Base-by-base conservation (phyloP, 768 basidiomycete genomes). In the Pluteus cervinus region DNA sequence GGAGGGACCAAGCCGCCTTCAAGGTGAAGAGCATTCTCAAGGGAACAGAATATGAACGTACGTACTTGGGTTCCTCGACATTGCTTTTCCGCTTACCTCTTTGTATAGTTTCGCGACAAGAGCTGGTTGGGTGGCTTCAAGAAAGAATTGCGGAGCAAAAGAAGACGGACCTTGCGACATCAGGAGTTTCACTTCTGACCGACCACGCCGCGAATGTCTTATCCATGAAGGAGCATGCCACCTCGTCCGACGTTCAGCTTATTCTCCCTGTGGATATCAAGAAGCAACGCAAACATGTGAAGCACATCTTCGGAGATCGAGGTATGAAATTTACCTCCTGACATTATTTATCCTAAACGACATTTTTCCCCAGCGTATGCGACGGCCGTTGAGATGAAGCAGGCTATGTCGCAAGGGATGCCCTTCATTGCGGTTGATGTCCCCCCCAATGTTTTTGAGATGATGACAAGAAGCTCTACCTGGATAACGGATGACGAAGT, bases 21-120 rank as follows among this genome's bases (percentile, higher is more conserved):
- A 87, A 81, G 50, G 77, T 89, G 32, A 88, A 87, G 64, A 88
- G 82, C 47, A 78, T 90, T 16, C 65, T 90, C 34, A 82, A 76
- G 54, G 81, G 82, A 16, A 80, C 79, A 0, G 87, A 89, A 54
- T 70, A 75, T 35, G 86, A 87, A 53, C 61, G 86, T 85, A 44
- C 42, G 75, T 51, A 9, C 3, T 22, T 10, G 18, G 14, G 7
- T 5, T 32, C 20, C n/a, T 3, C 12, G 7, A 28, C 14, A 20
- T 15, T 6, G 5, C 22, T 7, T 15, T 38, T 32, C 2, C 9
- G 17, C 25, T 5, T n/a, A 20, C 41, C 9, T 46, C 48, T 29
- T 52, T 22, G 15, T 22, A 3, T 21, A 65, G 62, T 69, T 14
- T 59, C 82, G 4, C 69, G 75, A 5, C 76, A 80, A 35, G 85